Base-by-base conservation (phyloP, 768 basidiomycete species). In the Pulveroboletus sp. region DNA sequence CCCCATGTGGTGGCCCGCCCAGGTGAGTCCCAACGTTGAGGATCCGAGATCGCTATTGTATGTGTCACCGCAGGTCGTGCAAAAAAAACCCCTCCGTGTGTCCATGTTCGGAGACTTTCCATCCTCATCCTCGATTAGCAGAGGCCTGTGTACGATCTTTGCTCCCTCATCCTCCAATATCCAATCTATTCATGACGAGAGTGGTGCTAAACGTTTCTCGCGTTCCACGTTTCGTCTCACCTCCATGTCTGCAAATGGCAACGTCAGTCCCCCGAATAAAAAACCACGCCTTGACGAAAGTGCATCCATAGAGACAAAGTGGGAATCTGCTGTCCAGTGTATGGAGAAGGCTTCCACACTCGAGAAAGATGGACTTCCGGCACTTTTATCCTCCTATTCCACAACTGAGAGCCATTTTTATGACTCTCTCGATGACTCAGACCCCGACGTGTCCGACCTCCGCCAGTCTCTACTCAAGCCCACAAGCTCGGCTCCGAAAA, bases 1-100 rank as follows among this genome's bases (percentile, higher is more conserved):
- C 28, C 55, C 63, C 49, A 65, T 80, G 35, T 89, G 86, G 86
- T 89, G 86, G 86, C 86, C 86, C 18, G 83, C 74, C 27, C 75
- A 76, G 72, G 86, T 86, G 58, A 56, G 71, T 66, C 24, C 12
- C 21, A n/a, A 3, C 17, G 6, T 39, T 12, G 32, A 11, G 2
- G 14, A 9, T 30, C 17, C 11, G 36, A 21, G 6, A 42, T 37
- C 24, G 40, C 21, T 47, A 41, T 38, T 51, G 49, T 47, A 52
- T 52, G 38, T 44, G 39, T 43, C 31, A 24, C 39, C 6, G 3
- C 42, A 60, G 62, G 52, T 67, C 8, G 60, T 71, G 3, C 62
- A 57, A 45, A 59, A 60, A 30, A 40, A 58, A 51, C 66, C 57
- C 54, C 64, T 57, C 46, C 58, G 60, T 57, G 63, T 48, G 53